Base-by-base conservation (phyloP, 148 eudicot genomes). In the Spergularia marina region DNA sequence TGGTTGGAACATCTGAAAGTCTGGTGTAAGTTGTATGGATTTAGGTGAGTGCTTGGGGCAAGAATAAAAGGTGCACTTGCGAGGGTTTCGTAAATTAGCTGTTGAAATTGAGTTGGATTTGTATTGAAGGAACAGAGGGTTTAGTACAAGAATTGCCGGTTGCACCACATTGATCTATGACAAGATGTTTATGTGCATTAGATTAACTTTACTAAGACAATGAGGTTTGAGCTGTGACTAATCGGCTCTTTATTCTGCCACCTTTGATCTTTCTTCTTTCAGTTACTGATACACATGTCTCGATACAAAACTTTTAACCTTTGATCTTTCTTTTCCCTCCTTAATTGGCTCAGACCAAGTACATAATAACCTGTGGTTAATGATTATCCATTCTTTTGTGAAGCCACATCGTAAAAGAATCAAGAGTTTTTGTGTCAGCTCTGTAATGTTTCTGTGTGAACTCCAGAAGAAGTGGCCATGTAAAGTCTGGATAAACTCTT, bases 361-460 rank as follows among this genome's bases (percentile, higher is more conserved):
- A 34, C 39, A 34, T 7, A 79, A 57, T 20, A 67, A 54, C 36
- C 58, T 34, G 70, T 77, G 64, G 61, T 54, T 80, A 14, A 58
- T 73, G 55, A 14, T 80, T 51, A 71, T 53, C 58, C 74, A 23
- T 34, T 55, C 56, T 54, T 36, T 54, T 41, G 54, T 81, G 70
- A 67, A 81, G 79, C 87, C 83, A 83, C 65, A 62, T 68, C 21
- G 88, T 73, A 54, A 85, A 85, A 16, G 85, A 80, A 36, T 80
- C 86, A 0, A 85, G 84, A 44, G 88, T 83, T 23, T 73, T 85
- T 68, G 34, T 76, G 73, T 85, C 88, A 47, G 82, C 76, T 36
- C 89, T 75, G 57, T 84, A 86, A 73, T 84, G 82, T 75, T 83
- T 86, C 74, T 83, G 89, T 15, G 88, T 85, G 74, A 81, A 86